Percentiles rank a stretch among this genome's conserved stretches.
Evolutionary conservation across 345 rosid genomes (phyloP).

Genomic region (Luvunga scandens): DNA sequence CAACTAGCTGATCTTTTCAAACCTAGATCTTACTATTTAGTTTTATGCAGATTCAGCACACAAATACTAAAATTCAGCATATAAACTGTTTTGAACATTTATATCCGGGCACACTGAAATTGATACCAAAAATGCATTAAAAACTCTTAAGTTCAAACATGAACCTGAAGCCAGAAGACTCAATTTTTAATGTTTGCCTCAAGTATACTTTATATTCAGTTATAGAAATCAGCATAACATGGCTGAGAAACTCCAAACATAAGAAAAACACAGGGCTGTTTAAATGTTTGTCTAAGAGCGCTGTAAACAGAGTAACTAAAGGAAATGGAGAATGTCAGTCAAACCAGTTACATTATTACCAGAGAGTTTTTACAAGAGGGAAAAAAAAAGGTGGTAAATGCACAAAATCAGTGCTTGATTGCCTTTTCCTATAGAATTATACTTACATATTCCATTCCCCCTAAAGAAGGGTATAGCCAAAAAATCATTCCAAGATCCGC

Average conservation of each 20-base stretch:
- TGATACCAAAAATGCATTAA: neutral
- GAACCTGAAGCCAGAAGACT: neutral
- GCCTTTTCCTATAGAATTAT: neutral
- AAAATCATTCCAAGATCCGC: constrained; percentile 75
- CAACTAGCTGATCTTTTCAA: neutral
- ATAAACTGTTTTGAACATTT: neutral
- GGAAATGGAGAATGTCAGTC: neutral
- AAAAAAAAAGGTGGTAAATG: neutral
- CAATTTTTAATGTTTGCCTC: neutral
- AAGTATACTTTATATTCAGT: neutral
- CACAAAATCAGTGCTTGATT: neutral
- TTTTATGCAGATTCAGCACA: neutral
- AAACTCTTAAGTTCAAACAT: neutral
- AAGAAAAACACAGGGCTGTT: neutral
- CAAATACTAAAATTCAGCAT: neutral
- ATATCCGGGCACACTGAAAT: neutral
- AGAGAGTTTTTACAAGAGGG: neutral
- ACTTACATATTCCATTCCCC: constrained; percentile 90
- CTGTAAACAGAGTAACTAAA: neutral
- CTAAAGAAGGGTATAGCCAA: constrained; percentile 83
- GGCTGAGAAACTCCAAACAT: neutral
- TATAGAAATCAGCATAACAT: neutral
- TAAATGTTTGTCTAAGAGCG: neutral
- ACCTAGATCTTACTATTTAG: neutral
- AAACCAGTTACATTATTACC: neutral